phyloP scores from a whole-genome alignment of 2,329 filamentous ascomycete genomes.

The Diaporthe velutina region DNA sequence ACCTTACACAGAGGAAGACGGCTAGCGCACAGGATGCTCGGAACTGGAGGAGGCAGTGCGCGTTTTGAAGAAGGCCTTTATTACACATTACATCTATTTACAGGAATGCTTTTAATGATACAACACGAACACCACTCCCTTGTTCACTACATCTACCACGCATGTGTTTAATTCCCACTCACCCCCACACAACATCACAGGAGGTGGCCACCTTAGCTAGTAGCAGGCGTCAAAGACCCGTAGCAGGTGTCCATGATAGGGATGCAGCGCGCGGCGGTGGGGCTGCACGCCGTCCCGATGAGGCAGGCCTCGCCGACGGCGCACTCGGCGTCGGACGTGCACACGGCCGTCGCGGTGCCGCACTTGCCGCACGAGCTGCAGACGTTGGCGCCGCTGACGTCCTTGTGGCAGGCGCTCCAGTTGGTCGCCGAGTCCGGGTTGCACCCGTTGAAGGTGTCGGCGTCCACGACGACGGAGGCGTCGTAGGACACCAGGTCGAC shows the following conservation, averaged over 20 bases:
- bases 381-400: background rate
- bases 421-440: constrained; percentile 8
- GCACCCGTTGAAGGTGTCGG: constrained; percentile 33
- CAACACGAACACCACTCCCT: background rate
- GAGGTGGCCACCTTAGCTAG: background rate
- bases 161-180: background rate
- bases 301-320: constrained; percentile 24
- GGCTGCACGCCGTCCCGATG: background rate
- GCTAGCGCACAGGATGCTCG: background rate
- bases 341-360: constrained; percentile 16
- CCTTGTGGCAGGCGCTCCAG: constrained; percentile 31
- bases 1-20: background rate
- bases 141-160: background rate
- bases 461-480: background rate
- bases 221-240: too few species aligned
- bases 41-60: background rate
- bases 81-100: constrained; percentile 21
- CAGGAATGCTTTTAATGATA: background rate
- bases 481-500: constrained; percentile 21
- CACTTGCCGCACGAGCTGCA: constrained; percentile 35
- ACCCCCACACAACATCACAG: too few species aligned
- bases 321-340: constrained; percentile 29
- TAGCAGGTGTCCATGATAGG: constrained; percentile 34
- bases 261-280: background rate
- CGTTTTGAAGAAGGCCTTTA: background rate